These are phyloP conservation scores for Colletotrichum endophyticum DNA, from an alignment of 2,329 filamentous ascomycete genomes.

Conservation along the genomic window DNA sequence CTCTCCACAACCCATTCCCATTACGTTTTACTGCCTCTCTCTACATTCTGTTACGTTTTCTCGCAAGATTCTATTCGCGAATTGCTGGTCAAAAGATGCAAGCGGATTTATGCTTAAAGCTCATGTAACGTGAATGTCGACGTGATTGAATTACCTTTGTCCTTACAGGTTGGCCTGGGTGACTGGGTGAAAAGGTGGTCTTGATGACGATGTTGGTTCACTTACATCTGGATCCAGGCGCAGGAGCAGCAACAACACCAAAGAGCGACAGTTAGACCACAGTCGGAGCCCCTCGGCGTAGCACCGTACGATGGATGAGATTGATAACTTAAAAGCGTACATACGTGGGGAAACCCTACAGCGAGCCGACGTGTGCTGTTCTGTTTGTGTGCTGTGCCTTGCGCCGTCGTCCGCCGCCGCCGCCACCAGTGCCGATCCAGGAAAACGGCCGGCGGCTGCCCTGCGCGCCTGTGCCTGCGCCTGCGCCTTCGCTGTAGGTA, in stretches of 20 bases:
- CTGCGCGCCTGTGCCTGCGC: neutral
- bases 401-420: neutral
- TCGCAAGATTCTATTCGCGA: neutral
- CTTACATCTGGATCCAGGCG: neutral
- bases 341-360: neutral
- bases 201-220: neutral
- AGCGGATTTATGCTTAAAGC: neutral
- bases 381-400: neutral
- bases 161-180: neutral
- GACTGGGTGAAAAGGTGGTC: neutral
- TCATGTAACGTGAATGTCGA: neutral
- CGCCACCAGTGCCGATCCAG: constrained; percentile 6
- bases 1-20: neutral
- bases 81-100: neutral
- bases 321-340: neutral
- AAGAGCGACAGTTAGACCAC: neutral
- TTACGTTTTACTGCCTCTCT: neutral
- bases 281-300: neutral
- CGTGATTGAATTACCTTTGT: neutral
- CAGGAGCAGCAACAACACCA: neutral
- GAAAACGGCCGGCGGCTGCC: neutral
- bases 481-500: neutral
- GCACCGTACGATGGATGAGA: neutral
- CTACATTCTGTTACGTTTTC: neutral
- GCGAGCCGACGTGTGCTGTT: neutral